These are phyloP conservation scores for Cladophialophora yegresii DNA, from an alignment of 2,329 filamentous ascomycete species.

Conservation along the genomic window DNA sequence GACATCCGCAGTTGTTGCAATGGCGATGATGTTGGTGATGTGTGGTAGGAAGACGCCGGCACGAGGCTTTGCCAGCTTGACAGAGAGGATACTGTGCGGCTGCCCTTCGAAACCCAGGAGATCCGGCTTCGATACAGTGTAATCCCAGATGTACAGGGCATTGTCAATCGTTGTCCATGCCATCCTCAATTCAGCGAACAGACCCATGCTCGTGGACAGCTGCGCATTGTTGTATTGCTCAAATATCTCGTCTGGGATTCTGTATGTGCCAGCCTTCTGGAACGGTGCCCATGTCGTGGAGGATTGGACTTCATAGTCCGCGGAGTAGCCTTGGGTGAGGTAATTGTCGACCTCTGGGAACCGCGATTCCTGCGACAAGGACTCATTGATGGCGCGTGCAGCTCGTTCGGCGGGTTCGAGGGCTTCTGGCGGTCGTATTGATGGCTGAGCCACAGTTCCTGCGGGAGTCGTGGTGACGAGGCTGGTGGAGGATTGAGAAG, in stretches of 20 bases:
- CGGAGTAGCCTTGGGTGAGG: slow-evolving; percentile 86
- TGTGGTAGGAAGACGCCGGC: slow-evolving; percentile 81
- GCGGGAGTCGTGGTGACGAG: slow-evolving; percentile 19
- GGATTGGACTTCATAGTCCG: slow-evolving; percentile 79
- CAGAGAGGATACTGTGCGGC: slow-evolving; percentile 81
- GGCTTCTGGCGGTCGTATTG: slow-evolving; percentile 43
- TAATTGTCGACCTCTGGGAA: slow-evolving; percentile 91
- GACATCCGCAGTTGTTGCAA: slow-evolving; percentile 83
- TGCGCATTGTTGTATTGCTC: slow-evolving; percentile 87
- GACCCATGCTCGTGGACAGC: slow-evolving; percentile 87
- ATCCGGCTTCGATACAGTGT: slow-evolving; percentile 87
- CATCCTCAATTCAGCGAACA: slow-evolving; percentile 92
- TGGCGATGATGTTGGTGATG: slow-evolving; percentile 84
- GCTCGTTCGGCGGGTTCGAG: slow-evolving; percentile 75
- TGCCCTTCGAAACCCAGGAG: slow-evolving; percentile 91
- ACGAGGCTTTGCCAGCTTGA: slow-evolving; percentile 82
- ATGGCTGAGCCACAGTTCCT: slow-evolving; percentile 21
- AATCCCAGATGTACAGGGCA: slow-evolving; percentile 96
- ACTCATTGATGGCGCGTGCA: slow-evolving; percentile 78
- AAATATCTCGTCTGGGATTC: slow-evolving; percentile 88
- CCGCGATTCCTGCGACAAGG: slow-evolving; percentile 69
- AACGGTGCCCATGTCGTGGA: slow-evolving; percentile 80
- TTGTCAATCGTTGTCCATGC: slow-evolving; percentile 97
- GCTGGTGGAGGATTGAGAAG: slow-evolving; percentile 14
- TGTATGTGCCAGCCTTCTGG: slow-evolving; percentile 80